Evolutionary conservation across 495 filamentous ascomycete species (phyloP).

Genomic region (Schizothecium vesticola): DNA sequence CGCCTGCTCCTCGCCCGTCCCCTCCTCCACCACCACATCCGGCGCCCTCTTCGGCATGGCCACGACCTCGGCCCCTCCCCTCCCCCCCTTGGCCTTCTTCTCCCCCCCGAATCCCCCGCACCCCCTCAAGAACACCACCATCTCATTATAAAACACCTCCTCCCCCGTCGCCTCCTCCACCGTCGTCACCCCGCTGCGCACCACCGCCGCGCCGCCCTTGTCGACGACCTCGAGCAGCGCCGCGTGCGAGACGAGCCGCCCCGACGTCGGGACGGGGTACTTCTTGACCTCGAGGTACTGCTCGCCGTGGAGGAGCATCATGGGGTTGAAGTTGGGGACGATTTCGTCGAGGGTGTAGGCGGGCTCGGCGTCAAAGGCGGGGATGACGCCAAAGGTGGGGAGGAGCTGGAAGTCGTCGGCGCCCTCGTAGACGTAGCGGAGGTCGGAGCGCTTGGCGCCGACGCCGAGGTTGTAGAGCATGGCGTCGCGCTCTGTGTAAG

Average conservation of each 20-base stretch:
- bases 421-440: conserved; percentile 84
- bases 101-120: conserved; percentile 88
- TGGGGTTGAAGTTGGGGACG: conserved; percentile 90
- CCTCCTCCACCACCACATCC: conserved; percentile 80
- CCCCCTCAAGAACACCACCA: conserved; percentile 84
- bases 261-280: conserved; percentile 88
- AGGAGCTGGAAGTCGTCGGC: conserved; percentile 85
- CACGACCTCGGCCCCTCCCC: conserved; percentile 72
- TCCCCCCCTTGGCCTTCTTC: conserved; percentile 71
- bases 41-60: conserved; percentile 69
- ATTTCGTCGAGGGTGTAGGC: conserved; percentile 80
- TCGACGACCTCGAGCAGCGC: conserved; percentile 92
- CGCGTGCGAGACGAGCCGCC: conserved; percentile 71
- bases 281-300: conserved; percentile 96
- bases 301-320: conserved; percentile 99
- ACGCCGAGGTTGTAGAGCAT: conserved; percentile 95
- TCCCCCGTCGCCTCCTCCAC: conserved; percentile 76
- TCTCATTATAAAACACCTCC: conserved; percentile 95
- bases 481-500: conserved; percentile 77
- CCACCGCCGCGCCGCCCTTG: conserved; percentile 86
- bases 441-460: conserved; percentile 87
- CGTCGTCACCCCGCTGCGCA: conserved; percentile 73
- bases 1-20: conserved; percentile 89
- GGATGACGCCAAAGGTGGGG: conserved; percentile 92
- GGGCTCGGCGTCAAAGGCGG: conserved; percentile 76